Evolutionary conservation across 208 protist genomes (phyloP).

Genomic region (Acanthamoeba triangularis): DNA sequence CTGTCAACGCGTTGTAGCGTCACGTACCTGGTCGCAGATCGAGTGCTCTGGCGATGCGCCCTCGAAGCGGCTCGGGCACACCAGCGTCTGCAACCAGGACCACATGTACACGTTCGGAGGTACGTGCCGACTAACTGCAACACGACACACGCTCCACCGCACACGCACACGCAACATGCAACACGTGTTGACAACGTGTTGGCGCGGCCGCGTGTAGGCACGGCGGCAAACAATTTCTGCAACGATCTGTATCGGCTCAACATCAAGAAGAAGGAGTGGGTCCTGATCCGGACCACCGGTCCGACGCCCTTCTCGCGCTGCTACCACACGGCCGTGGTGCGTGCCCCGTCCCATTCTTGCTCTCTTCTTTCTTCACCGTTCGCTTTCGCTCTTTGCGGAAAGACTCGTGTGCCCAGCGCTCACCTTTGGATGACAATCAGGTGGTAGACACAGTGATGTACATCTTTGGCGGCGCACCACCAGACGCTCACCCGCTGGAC

Average conservation of each 20-base stretch:
- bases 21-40: neutral
- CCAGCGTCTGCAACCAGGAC: neutral
- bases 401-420: neutral
- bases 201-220: too few relatives aligned
- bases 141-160: too few relatives aligned
- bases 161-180: too few relatives aligned
- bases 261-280: neutral
- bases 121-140: too few relatives aligned
- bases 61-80: slow-evolving; percentile 56
- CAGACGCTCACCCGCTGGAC: neutral
- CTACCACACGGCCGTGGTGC: slow-evolving; percentile 15
- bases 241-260: neutral
- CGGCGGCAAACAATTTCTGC: neutral
- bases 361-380: neutral
- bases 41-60: slow-evolving; percentile 18
- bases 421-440: neutral
- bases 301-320: neutral
- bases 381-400: neutral
- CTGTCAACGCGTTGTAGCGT: too few relatives aligned
- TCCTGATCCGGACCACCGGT: neutral
- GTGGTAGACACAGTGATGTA: neutral
- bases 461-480: neutral
- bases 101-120: slow-evolving; percentile 74
- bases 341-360: neutral
- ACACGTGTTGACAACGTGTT: too few relatives aligned